Base-by-base conservation (phyloP, 441 rosid genomes). In the Pelargonium citronellum region DNA sequence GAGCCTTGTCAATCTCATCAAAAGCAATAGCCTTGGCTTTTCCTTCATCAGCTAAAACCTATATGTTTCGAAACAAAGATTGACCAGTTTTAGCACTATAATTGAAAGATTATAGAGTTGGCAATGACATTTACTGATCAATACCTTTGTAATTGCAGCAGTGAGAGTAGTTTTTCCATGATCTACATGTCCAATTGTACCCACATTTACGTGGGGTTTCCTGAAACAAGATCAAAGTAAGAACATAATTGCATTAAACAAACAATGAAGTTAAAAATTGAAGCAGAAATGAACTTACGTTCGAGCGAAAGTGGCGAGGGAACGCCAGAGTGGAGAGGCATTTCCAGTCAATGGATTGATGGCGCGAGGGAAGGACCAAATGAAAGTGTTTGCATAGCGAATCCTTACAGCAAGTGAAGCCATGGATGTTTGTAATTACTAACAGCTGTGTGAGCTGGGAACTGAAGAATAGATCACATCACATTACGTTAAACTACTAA, bases 1-100 rank as follows among this genome's bases (percentile, higher is more conserved):
- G 99, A 49, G 99, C 99, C 84, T 95, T 95, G 76, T 95, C 99
- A 71, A 95, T 95, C 76, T 95, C 99, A 82, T 95, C 98, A 78
- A 95, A 95, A 15, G 99, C 99, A 74, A 95, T 53, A 70, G 95
- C 97, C 71, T 92, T 95, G 49, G 99, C 98, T 73, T 90, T 92
- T 0, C 99, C 99, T 74, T 92, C 98, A 43, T 89, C 97, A 53
- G 98, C 87, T 68, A 92, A 80, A 43, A 92, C 91, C 97, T 91
- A 66, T 15, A 62, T 17, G 64, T 27, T 30, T 30, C 4, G 37
- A 30, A 30, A 30, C 37, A 30, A 3, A 30, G 3, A 1, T 27
- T 1, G 2, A 27, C 2, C 4, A 27, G 30, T 1, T 30, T 30
- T 3, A 30, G 37, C 4, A 30, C 37, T 30, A 30, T 2, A 30